Base-by-base conservation (phyloP, 768 basidiomycete species). In the Termitomyces sp. region DNA sequence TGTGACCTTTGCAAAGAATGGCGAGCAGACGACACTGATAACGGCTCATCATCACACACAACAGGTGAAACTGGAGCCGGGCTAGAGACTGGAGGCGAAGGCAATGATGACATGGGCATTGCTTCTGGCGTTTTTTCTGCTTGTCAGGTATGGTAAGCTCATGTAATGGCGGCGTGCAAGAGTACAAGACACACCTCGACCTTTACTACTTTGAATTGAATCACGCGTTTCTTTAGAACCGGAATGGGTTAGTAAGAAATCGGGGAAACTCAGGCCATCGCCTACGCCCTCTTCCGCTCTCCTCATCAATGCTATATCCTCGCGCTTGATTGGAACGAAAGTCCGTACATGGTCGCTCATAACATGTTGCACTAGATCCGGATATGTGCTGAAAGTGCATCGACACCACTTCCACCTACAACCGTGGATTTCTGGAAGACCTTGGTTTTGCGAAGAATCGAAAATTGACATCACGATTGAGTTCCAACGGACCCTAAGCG, bases 361-460 rank as follows among this genome's bases (percentile, higher is more conserved):
- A 42, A 84, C 74, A 62, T 85, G 84, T 7, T 68, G 58, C 2
- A 68, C 63, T 26, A 84, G 74, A 15, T 72, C 72, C 2, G 64
- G 57, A n/a, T 69, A 65, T 26, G 61, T 70, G 10, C 62, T 44
- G 53, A 77, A 84, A 2, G 68, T 68, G 10, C 65, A 64, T 2
- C 77, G 69, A 51, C 83, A 85, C 77, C 79, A 80, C 5, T 70
- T 71, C 83, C 83, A 84, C 52, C 68, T 70, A 65, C 83, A 84
- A 12, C 69, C 60, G 56, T 74, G 58, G 7, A 67, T 56, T 28
- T 58, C 58, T 28, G 61, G 43, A 11, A 41, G 30, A 21, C 41
- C 41, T 49, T 58, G 62, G 22, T 47, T 46, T 35, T 57, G 63
- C 5, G 41, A 32, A 22, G 47, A 26, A 17, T 2, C 1, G 1